Evolutionary conservation across 805 yeast species (phyloP), one percentile per base, ranked within the genome.

Genomic region (Sungouiozyma intestinalis): DNA sequence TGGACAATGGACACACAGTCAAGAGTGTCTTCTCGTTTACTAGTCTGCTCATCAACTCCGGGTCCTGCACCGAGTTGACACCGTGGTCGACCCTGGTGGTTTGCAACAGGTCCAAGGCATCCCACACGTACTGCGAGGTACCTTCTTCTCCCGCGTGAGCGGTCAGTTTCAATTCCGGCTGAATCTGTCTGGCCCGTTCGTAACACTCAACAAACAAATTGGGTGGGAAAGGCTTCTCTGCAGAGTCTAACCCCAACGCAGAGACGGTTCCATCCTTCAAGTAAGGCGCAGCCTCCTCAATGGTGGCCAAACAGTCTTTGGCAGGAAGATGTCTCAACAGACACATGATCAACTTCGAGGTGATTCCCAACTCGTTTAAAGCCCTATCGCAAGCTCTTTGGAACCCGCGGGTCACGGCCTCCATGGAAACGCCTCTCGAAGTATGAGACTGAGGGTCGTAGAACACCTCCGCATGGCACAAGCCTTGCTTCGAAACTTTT

Each of bases 111-210:
- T 81, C 79, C 46, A 84, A 63, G 2, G 92, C 65, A 41, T 69
- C 70, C 8, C 64, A 45, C 20, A 84, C 83, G 50, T 67, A 82
- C n/a, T 75, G 71, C 35, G 85, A 77, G 48, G 81, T 85, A 41
- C 90, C 94, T 66, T 85, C 94, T 63, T 85, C 94, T 53, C 94
- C 94, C 2, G 92, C 94, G 55, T 85, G 94, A 2, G 94, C 90
- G 32, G 94, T 85, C 42, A 81, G 67, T 33, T 76, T 72, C 42
- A 79, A 71, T 18, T 73, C 63, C 18, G 80, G 76, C 53, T 68
- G 73, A 35, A 66, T 55, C 18, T 66, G 63, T 42, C 66, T 67
- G 6, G 82, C 71, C 16, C 58, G 53, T 8, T 61, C 51, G 58
- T 79, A 85, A 57, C 86, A 79, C 39, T 80, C 83, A 13, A 63